Evolutionary conservation across 352 stramenopile genomes (phyloP).

Genomic region (Salisapilia sapeloensis): DNA sequence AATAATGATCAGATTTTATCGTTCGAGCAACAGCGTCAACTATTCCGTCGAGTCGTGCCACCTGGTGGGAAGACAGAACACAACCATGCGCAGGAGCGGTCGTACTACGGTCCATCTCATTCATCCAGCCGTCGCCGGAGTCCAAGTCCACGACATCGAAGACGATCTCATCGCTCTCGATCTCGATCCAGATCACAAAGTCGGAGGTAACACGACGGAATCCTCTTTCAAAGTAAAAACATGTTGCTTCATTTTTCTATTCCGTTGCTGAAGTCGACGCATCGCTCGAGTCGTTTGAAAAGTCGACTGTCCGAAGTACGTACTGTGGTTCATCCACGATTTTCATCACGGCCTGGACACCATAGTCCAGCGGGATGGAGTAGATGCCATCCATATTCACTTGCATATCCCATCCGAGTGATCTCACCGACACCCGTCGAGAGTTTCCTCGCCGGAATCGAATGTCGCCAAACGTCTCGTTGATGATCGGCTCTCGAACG

Average conservation of each 20-base stretch:
- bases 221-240: too few species aligned
- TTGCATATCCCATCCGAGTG: slow-evolving; percentile 81
- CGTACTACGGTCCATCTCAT: slow-evolving; percentile 4
- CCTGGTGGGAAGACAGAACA: slow-evolving; percentile 5
- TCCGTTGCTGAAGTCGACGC: too few species aligned
- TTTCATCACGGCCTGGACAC: slow-evolving; percentile 83
- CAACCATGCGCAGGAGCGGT: slow-evolving; percentile 7
- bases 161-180: slow-evolving; percentile 11
- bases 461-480: slow-evolving; percentile 81
- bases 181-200: slow-evolving; percentile 19
- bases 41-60: slow-evolving; percentile 3
- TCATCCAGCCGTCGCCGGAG: slow-evolving; percentile 1
- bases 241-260: too few species aligned
- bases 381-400: slow-evolving; percentile 79
- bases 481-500: slow-evolving; percentile 79
- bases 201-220: too few species aligned
- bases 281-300: too few species aligned
- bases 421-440: slow-evolving; percentile 74
- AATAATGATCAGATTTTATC: too few species aligned
- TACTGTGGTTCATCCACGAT: slow-evolving; percentile 78
- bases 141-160: slow-evolving; percentile 6
- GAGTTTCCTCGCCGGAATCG: slow-evolving; percentile 72
- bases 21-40: slow-evolving; percentile 1
- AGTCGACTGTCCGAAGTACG: slow-evolving; percentile 69
- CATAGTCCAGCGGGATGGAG: slow-evolving; percentile 76